Evolutionary conservation across 2,329 filamentous ascomycete species (phyloP).

Genomic region (Scedosporium aurantiacum): DNA sequence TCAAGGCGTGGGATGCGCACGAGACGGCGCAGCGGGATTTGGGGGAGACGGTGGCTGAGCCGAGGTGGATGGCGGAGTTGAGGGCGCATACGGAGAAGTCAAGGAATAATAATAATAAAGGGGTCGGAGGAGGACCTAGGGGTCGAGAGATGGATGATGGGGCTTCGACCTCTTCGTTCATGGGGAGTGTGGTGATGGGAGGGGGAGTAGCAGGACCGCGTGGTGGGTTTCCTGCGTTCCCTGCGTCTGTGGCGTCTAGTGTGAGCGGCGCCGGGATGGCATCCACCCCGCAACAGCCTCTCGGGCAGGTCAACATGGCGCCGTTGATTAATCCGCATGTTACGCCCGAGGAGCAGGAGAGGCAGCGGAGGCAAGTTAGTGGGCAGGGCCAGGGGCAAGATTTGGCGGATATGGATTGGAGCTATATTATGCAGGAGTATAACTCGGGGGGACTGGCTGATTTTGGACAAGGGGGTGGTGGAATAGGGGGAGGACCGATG

Average conservation of each 20-base stretch:
- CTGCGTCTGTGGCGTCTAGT: too few relatives aligned
- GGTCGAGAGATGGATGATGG: slow-evolving; percentile 11
- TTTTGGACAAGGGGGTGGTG: slow-evolving; percentile 14
- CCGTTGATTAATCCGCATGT: neutral
- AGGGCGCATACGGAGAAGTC: slow-evolving; percentile 29
- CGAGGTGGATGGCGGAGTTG: slow-evolving; percentile 36
- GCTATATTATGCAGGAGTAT: slow-evolving; percentile 32
- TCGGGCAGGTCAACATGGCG: neutral
- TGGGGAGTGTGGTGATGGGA: neutral
- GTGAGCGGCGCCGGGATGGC: too few relatives aligned
- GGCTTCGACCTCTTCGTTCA: neutral
- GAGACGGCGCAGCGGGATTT: slow-evolving; percentile 33
- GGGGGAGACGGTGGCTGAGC: slow-evolving; percentile 31
- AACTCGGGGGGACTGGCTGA: slow-evolving; percentile 20
- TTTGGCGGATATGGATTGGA: slow-evolving; percentile 33
- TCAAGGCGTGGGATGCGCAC: slow-evolving; percentile 53
- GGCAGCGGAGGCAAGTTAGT: slow-evolving; percentile 7
- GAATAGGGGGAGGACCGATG: slow-evolving; percentile 7
- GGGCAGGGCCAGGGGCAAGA: neutral
- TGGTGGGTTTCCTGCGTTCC: neutral
- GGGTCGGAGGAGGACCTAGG: slow-evolving; percentile 28
- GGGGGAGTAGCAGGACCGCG: neutral
- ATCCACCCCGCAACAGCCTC: neutral
- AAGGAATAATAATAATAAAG: slow-evolving; percentile 15
- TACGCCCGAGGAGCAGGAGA: slow-evolving; percentile 5